Conservation (phyloP, 441 rosid species). For the Pelargonium fulgidum region DNA sequence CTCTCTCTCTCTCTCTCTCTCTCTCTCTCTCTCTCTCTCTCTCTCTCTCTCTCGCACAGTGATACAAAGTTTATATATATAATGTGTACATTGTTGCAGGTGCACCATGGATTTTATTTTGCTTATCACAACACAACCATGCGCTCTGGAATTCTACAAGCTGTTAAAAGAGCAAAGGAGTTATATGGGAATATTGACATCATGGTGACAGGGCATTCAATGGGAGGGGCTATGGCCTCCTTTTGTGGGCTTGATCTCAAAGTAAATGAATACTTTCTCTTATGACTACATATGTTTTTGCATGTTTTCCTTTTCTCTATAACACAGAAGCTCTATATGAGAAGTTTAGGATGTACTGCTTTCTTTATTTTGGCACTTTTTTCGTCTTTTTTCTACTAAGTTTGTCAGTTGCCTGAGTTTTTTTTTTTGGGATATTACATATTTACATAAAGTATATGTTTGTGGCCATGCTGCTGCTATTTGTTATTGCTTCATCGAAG, state of each 20-base stretch:
- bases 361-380: background rate
- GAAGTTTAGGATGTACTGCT: background rate
- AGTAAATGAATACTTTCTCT: constrained; percentile 31
- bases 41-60: background rate
- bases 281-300: background rate
- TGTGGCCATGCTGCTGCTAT: background rate
- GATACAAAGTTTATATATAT: background rate
- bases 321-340: background rate
- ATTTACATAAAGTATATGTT: background rate
- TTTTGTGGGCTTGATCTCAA: constrained; percentile 79
- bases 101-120: constrained; percentile 81
- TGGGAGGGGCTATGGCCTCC: constrained; percentile 98
- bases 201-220: constrained; percentile 90
- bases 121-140: constrained; percentile 87
- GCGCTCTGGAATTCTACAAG: constrained; percentile 60
- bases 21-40: background rate
- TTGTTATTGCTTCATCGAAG: background rate
- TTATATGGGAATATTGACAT: constrained; percentile 56
- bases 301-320: background rate
- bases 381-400: background rate
- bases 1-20: background rate
- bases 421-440: background rate
- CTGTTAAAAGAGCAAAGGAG: constrained; percentile 45
- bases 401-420: background rate
- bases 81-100: constrained; percentile 38